phyloP scores from a whole-genome alignment of 1,284 basidiomycete species.

The Sparassis latifolia region DNA sequence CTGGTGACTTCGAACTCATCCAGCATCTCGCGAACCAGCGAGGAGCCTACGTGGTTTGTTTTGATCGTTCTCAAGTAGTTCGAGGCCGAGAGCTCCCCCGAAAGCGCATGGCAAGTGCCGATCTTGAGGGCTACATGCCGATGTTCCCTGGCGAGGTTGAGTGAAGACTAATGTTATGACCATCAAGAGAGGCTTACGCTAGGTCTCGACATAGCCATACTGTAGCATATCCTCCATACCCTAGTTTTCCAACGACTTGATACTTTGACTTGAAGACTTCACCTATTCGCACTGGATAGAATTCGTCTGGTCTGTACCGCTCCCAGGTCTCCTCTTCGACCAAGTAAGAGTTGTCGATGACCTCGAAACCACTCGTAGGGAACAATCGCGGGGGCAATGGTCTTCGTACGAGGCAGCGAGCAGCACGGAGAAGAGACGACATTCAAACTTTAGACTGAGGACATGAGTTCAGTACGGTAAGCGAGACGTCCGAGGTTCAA shows the following conservation, averaged over 20 bases:
- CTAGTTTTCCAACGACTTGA: conserved; percentile 23
- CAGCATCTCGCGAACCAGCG: conserved; percentile 8
- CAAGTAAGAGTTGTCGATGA: conserved; percentile 1
- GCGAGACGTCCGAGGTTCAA: neutral
- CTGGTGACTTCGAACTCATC: conserved; percentile 10
- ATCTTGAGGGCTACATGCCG: conserved; percentile 19
- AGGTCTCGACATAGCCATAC: conserved; percentile 23
- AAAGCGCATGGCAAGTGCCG: conserved; percentile 6
- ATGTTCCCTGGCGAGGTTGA: conserved; percentile 8
- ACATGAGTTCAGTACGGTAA: neutral
- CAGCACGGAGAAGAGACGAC: conserved; percentile 3
- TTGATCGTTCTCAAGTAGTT: conserved; percentile 4
- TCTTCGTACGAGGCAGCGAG: conserved; percentile 1
- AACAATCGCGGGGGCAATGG: conserved; percentile 1
- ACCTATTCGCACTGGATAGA: conserved; percentile 11
- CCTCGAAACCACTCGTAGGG: conserved; percentile 2
- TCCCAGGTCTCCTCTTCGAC: conserved; percentile 5
- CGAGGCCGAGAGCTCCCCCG: conserved; percentile 5
- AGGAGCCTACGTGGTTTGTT: conserved; percentile 1
- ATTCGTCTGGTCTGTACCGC: conserved; percentile 4
- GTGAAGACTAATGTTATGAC: conserved; percentile 1
- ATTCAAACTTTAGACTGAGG: neutral
- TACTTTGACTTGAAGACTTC: conserved; percentile 17
- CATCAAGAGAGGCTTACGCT: conserved; percentile 8
- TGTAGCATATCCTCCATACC: conserved; percentile 22